Conservation (phyloP, 768 basidiomycete species). For the Pleurotus djamor region DNA sequence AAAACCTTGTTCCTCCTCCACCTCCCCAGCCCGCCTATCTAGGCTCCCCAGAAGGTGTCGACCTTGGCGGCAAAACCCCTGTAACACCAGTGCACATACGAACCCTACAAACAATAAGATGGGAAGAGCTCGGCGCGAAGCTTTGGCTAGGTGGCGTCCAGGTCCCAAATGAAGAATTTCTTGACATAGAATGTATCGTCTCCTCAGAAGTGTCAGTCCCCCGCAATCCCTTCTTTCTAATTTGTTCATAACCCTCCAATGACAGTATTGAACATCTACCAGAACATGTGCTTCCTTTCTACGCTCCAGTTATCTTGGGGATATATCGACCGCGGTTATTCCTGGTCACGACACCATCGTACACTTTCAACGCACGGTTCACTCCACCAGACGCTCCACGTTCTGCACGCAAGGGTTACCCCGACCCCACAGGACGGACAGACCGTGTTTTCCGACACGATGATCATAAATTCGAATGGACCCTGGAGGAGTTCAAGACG, state of each 20-base stretch:
- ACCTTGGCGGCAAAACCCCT: conserved; percentile 9
- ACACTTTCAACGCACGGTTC: conserved; percentile 79
- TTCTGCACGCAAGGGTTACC: conserved; percentile 48
- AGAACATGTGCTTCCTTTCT: conserved; percentile 51
- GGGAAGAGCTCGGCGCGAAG: conserved; percentile 65
- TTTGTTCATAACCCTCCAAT: background rate
- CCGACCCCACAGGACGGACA: conserved; percentile 77
- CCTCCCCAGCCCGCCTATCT: background rate
- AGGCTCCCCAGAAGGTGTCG: background rate
- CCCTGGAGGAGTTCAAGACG: conserved; percentile 61
- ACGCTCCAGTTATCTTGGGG: conserved; percentile 74
- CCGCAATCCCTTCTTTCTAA: conserved; percentile 1
- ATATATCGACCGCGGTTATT: conserved; percentile 72
- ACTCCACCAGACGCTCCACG: conserved; percentile 46
- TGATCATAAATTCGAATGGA: conserved; percentile 94
- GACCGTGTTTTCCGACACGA: conserved; percentile 72
- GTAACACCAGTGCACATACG: conserved; percentile 22
- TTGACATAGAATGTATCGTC: conserved; percentile 68
- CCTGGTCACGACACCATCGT: conserved; percentile 84
- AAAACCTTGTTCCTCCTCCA: conserved; percentile 40
- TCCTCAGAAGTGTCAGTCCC: conserved; percentile 75
- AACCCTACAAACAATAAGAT: conserved; percentile 36
- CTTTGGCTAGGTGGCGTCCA: conserved; percentile 80
- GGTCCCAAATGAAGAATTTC: conserved; percentile 61
- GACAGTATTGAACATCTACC: conserved; percentile 79